Evolutionary conservation across 2,329 filamentous ascomycete genomes (phyloP), one percentile per base, ranked within the genome.

Genomic region (Ophiognomonia clavigignenti-juglandacearum): DNA sequence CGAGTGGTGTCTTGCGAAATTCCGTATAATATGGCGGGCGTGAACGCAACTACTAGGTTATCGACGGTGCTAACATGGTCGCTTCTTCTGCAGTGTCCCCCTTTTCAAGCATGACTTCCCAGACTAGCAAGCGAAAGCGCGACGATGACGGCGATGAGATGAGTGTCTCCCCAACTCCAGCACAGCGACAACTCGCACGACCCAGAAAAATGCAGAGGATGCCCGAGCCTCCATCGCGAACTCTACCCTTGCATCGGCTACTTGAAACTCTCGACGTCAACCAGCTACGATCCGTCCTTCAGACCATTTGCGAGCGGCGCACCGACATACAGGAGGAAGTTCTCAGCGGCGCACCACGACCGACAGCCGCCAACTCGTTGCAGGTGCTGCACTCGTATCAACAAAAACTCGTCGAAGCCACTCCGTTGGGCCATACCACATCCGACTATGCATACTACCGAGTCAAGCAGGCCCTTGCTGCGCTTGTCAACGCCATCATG

Each of bases 401-500:
- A 62, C 75, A 82, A 10, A 80, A 80, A 47, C 75, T 98, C 51
- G 85, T 83, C 60, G 79, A 80, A 19, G 83, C 92, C 1, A 89
- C 95, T 57, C 93, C 93, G 0, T 88, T 95, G 58, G 88, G 89
- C 61, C 85, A 90, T 56, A 79, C 85, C 11, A 88, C 83, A 49
- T 89, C 90, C 35, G 92, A 97, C 64, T 97, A 97, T 68, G 85
- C 89, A 42, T 98, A 96, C 65, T 95, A 96, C 63, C 83, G 93
- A 57, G 88, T 97, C 45, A 88, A 86, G 57, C 86, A 91, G 54
- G 81, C 86, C 31, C 75, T 97, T 16, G 72, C 82, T 22, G 83
- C 88, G 48, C 78, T 98, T 20, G 81, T 96, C 50, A 89, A 96
- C 50, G 90, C 93, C 36, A 76, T 98, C 37, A 85, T 86, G 63